Base-by-base conservation (phyloP, 2,329 filamentous ascomycete genomes). In the Lasiodiplodia sp. region DNA sequence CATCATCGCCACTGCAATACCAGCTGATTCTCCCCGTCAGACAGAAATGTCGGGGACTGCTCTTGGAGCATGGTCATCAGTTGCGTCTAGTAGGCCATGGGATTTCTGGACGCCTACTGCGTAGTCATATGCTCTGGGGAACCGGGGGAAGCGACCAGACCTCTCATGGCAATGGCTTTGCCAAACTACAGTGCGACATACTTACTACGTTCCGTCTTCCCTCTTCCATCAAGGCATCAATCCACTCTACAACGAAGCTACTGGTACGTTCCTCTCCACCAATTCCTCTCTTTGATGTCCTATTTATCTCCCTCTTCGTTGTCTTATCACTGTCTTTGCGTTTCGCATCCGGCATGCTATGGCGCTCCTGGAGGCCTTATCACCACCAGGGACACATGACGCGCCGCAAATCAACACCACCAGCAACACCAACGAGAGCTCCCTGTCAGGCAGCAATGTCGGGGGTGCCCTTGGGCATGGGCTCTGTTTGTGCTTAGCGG, bases 41-140 rank as follows among this genome's bases (percentile, higher is more conserved):
- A 56, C 53, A 56, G 53, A 16, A 56, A 56, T 56, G 53, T 56
- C 53, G 53, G 53, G n/a, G 53, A 16, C 53, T 18, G 25, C 53
- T 34, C 14, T n/a, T 37, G n/a, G 53, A 55, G 53, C 25, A 56
- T 56, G 53, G 53, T 5, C 14, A n/a, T 18, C 23, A 25, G 53
- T 37, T 31, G 53, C 5, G 53, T 28, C 8, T 11, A 56, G 53
- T 12, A 10, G 25, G 28, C 38, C 38, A 16, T 40, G 38, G 16
- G 12, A 40, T 40, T 40, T 40, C 38, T 16, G 38, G 38, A 6
- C 38, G 38, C 23, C 23, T 23, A 23, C 23, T 23, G 23, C 23
- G 23, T 23, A 23, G 23, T 23, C 23, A 23, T 23, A 23, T 23
- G 23, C 23, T 23, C 23, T 23, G 23, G 38, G 38, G 2, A 40